Evolutionary conservation across 2,329 filamentous ascomycete species (phyloP), one percentile per base, ranked within the genome.

Genomic region (Claviceps africana): DNA sequence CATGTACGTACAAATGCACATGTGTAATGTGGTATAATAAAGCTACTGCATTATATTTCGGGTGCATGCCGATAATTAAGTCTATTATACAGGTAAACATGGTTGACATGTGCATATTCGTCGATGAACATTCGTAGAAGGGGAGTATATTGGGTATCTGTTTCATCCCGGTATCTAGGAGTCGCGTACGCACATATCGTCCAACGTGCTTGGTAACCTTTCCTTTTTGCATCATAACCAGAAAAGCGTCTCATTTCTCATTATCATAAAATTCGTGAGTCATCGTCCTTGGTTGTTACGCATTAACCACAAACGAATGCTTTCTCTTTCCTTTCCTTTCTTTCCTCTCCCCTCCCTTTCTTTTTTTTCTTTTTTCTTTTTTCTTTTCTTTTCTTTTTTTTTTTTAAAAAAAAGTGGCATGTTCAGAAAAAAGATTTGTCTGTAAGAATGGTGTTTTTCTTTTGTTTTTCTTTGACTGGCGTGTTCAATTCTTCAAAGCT

Each of bases 401-500:
- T 25, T 25, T 25, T 25, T 25, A 25, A 25, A 25, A 5, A 25
- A 25, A 25, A 25, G 25, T 25, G 5, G 5, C 25, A 25, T 3
- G 25, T 3, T 25, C 25, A 25, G 25, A 25, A 25, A 3, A 4
- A 9, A 19, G 15, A 37, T 61, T 33, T 28, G 28, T 21, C 19
- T 22, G 21, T 22, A 37, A 45, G 5, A n/a, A n/a, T n/a, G n/a
- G n/a, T n/a, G n/a, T n/a, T 17, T 45, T 17, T 28, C 11, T 17
- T 17, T 25, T 44, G 3, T 25, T 25, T 25, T 25, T 25, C 5
- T 25, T 25, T 25, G 25, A 25, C 25, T 25, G 25, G 25, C 25
- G 25, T 5, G 25, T 25, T 25, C 25, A 3, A 25, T 22, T 21
- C 19, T 21, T 51, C 42, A 56, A 22, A 53, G 47, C 51, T 62